Base-by-base conservation (phyloP, 2,329 filamentous ascomycete genomes). In the Biscogniauxia sp. region DNA sequence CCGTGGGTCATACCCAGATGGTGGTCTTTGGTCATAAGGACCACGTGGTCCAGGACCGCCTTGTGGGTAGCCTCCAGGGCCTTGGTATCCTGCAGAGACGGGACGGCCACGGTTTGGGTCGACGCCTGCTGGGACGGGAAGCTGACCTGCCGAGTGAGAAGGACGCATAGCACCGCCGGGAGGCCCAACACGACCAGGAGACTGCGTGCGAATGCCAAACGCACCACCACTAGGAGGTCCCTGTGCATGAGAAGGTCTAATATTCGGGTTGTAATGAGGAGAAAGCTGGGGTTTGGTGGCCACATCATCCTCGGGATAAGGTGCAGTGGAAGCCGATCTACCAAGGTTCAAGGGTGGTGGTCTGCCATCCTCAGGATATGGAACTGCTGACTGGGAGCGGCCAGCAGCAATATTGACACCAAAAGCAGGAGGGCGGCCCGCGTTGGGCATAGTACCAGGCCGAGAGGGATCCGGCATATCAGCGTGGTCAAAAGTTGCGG, bases 281-380 rank as follows among this genome's bases (percentile, higher is more conserved):
- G 76, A 73, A 62, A 75, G 67, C 28, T 72, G 74, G 25, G 65
- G 73, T 57, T 66, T 72, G 17, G 57, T 71, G 57, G 54, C 64
- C 56, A 77, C 69, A 56, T 84, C 83, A 58, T 84, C 82, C 51
- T 84, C 82, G 3, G 82, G 83, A 62, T 85, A 85, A 0, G 83
- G 82, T 0, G 79, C 79, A 2, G 75, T 72, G 2, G 82, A 82
- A 59, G 77, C 78, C 3, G 82, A 76, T 41, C 82, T 76, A 55
- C 68, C 71, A 19, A 79, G 61, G 59, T 73, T 78, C 52, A 81
- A 72, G n/a, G 79, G 80, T 53, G 82, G 78, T 20, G 86, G 83
- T 57, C 80, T 79, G 65, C 90, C 87, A 65, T 91, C 88, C 55
- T 88, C 82, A 0, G 90, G 90, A 68, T 93, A 93, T 1, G 90